A percentile compares a stretch with the other conserved stretches of the same genome.
These are phyloP conservation scores for Rhododendron kiyosumense DNA, from an alignment of 148 eudicot genomes.

Conservation along the genomic window DNA sequence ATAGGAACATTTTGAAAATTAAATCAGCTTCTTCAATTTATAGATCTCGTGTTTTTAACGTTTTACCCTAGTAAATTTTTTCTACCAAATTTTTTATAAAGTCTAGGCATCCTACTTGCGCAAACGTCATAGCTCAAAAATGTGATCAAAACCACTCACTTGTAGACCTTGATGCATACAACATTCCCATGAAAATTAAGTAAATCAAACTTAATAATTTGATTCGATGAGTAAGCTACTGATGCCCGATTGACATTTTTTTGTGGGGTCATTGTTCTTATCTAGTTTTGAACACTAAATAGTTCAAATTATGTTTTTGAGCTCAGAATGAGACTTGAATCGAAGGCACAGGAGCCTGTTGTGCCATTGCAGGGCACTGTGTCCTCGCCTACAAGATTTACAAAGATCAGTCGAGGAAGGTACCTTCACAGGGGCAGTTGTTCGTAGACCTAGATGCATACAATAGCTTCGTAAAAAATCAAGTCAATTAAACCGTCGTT, in stretches of 20 bases:
- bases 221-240: neutral
- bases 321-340: neutral
- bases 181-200: too few species aligned
- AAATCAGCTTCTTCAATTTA: neutral
- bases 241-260: neutral
- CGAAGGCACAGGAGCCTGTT: neutral
- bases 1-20: neutral
- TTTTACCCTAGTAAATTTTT: neutral
- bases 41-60: neutral
- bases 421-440: neutral
- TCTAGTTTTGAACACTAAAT: neutral
- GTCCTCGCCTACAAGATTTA: too few species aligned
- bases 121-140: neutral
- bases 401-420: neutral
- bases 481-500: neutral
- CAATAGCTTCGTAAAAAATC: too few species aligned
- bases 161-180: neutral
- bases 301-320: neutral
- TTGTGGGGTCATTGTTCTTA: too few species aligned
- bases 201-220: neutral
- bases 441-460: too few species aligned
- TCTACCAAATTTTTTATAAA: neutral
- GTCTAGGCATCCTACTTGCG: neutral
- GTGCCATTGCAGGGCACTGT: neutral
- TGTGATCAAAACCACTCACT: neutral